Conservation (phyloP, 2,329 filamentous ascomycete species). For the Colletotrichum lindemuthianum region DNA sequence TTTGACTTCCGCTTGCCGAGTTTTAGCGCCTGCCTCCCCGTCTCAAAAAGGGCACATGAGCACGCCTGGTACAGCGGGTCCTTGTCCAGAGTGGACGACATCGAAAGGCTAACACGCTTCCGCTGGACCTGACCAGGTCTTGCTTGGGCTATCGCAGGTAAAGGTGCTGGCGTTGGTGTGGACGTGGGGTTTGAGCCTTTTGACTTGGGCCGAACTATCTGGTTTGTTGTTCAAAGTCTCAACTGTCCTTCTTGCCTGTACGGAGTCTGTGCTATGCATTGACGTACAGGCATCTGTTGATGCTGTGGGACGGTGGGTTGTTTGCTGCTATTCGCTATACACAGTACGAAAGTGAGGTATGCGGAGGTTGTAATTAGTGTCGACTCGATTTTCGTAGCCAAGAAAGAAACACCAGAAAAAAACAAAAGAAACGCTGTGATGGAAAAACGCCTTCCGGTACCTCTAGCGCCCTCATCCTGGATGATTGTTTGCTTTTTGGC, state of each 20-base stretch:
- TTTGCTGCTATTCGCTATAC: too few relatives aligned
- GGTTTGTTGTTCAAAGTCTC: background rate
- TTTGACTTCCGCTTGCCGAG: slow-evolving; percentile 50
- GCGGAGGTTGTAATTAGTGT: too few relatives aligned
- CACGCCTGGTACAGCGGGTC: slow-evolving; percentile 54
- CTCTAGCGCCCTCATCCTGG: too few relatives aligned
- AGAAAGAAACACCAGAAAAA: too few relatives aligned
- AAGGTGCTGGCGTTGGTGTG: background rate
- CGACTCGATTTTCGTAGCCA: too few relatives aligned
- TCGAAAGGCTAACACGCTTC: slow-evolving; percentile 32
- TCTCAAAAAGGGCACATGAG: slow-evolving; percentile 60
- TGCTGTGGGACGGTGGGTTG: too few relatives aligned
- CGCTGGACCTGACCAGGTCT: slow-evolving; percentile 8
- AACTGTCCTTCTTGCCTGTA: background rate
- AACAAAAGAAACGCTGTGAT: too few relatives aligned
- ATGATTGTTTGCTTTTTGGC: too few relatives aligned
- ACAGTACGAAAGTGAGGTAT: too few relatives aligned
- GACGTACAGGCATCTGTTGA: too few relatives aligned
- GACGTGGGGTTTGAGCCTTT: background rate
- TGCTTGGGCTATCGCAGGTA: background rate
- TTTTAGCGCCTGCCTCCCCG: slow-evolving; percentile 51
- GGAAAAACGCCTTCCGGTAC: too few relatives aligned
- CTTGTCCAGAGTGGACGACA: slow-evolving; percentile 34
- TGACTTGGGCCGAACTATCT: background rate
- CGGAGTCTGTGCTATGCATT: too few relatives aligned